Base-by-base conservation (phyloP, 805 yeast genomes). In the Kregervanrija delftensis region DNA sequence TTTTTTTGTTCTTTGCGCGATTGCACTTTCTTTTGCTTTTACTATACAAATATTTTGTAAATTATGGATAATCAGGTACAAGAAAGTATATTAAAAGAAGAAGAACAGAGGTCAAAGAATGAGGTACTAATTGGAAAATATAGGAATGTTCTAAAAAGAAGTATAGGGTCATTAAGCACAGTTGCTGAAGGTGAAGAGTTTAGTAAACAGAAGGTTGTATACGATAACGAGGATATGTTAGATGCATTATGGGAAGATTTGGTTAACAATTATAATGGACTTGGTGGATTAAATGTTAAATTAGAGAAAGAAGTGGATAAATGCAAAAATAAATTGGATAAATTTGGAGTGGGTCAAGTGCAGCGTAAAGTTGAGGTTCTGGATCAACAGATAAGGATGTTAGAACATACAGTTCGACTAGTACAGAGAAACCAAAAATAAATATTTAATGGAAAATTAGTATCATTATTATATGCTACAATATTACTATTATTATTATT, bases 361-460 rank as follows among this genome's bases (percentile, higher is more conserved):
- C 86, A 80, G 53, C 67, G 69, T 37, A 69, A 77, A 52, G 79
- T 87, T 0, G 96, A 88, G 57, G 49, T 73, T 12, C 56, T 86
- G 2, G 95, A 88, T 60, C 84, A 83, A 50, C 80, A 81, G 41
- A 63, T 89, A 14, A 64, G 96, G 39, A 78, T 86, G 1, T 60
- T 88, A 37, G 96, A 88, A 57, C 63, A 68, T 36, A 73, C 88
- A 0, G 52, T 73, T 41, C 56, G 60, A 41, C 52, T 69, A 14
- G 59, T 74, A 3, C 67, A 62, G 41, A 58, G 41, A 12, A 49
- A 53, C 39, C 38, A 51, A 40, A 47, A 52, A 12, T 13, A 32
- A 17, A 17, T 5, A 5, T 17, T 17, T 3, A 17, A 3, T 17
- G 12, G 28, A 35, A 13, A 5, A 12, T 13, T 8, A 11, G n/a